Evolutionary conservation across 2,329 filamentous ascomycete genomes (phyloP).

Genomic region (Delphinella strobiligena): DNA sequence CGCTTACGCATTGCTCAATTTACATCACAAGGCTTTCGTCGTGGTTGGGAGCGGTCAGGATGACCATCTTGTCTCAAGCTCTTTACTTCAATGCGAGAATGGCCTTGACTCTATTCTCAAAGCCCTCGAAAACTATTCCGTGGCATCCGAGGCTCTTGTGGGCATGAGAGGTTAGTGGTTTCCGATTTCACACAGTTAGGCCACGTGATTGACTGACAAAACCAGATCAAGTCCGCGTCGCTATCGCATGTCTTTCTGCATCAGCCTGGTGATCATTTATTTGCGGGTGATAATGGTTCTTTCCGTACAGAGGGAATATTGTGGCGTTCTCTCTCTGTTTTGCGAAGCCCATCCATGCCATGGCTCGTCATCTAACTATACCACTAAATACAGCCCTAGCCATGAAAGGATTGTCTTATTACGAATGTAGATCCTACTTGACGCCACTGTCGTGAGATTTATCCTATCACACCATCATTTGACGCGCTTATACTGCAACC

Average conservation of each 20-base stretch:
- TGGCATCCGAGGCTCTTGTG: conserved; percentile 11
- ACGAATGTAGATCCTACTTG: no score
- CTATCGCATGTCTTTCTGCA: background rate
- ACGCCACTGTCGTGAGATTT: no score
- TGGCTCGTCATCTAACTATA: no score
- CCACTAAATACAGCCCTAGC: no score
- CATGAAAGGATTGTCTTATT: no score
- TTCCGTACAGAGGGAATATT: no score
- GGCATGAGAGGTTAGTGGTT: conserved; percentile 14
- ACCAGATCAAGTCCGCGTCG: background rate
- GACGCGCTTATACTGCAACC: no score
- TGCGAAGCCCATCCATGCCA: no score
- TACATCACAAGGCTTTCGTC: conserved; percentile 16
- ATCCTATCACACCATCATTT: no score
- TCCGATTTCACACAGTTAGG: background rate
- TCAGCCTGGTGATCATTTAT: background rate
- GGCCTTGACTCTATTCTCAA: conserved; percentile 8
- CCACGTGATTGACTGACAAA: background rate
- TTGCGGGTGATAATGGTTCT: no score
- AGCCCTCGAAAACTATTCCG: conserved; percentile 10
- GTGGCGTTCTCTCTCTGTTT: no score
- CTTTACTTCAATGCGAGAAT: conserved; percentile 7
- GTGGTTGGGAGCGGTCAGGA: background rate
- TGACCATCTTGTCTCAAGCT: background rate
- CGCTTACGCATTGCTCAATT: conserved; percentile 35